phyloP scores from a whole-genome alignment of 139 green algal species.

The Tetratostichococcus sp. region DNA sequence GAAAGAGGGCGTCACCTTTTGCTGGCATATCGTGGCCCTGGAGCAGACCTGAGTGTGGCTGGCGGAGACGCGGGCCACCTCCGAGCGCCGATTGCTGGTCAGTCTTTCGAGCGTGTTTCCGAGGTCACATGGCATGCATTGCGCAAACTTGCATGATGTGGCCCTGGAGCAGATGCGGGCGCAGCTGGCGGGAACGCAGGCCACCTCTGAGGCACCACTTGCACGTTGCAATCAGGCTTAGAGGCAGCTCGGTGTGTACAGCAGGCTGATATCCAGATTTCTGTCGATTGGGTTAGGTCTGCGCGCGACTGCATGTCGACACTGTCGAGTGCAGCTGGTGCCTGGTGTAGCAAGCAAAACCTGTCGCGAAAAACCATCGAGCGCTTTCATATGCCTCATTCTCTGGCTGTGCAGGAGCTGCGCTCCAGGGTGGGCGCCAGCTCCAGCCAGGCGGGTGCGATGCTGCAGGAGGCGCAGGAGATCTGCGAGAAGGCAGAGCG shows the following conservation, averaged over 20 bases:
- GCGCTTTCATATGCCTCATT: too few relatives aligned
- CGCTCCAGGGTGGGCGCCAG: constrained; percentile 4
- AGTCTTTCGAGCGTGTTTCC: too few relatives aligned
- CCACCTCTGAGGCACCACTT: constrained; percentile 7
- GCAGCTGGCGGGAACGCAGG: not conserved
- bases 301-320: too few relatives aligned
- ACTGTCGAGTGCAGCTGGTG: too few relatives aligned
- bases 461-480: constrained; percentile 34
- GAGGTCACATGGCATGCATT: too few relatives aligned
- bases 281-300: not conserved
- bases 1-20: too few relatives aligned
- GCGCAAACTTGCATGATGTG: too few relatives aligned
- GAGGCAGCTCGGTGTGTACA: too few relatives aligned
- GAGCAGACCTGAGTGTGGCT: not conserved
- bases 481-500: constrained; percentile 43
- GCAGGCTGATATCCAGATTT: not conserved
- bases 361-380: too few relatives aligned
- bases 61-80: not conserved
- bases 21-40: too few relatives aligned
- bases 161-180: not conserved
- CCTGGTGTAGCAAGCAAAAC: too few relatives aligned
- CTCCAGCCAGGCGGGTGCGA: constrained; percentile 15
- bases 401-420: constrained; percentile 23
- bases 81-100: not conserved
- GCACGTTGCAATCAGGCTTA: too few relatives aligned